phyloP scores from a whole-genome alignment of 2,329 filamentous ascomycete genomes.

The Aspergillus hortae region DNA sequence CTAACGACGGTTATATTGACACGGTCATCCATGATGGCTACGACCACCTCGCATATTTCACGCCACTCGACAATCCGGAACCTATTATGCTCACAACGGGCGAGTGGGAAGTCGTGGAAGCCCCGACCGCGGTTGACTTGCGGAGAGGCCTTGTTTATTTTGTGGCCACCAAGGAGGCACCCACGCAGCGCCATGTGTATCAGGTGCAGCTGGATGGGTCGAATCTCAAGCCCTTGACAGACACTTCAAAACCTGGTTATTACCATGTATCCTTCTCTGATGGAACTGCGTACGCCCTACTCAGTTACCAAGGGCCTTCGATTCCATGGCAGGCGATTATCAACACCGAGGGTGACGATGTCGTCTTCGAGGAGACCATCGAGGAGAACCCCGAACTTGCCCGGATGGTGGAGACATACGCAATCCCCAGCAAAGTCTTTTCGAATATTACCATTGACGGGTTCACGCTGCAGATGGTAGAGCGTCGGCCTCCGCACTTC shows the following conservation, averaged over 20 bases:
- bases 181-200: slow-evolving; percentile 89
- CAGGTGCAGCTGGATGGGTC: slow-evolving; percentile 80
- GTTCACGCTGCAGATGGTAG: slow-evolving; percentile 68
- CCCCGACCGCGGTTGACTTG: slow-evolving; percentile 79
- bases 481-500: slow-evolving; percentile 88
- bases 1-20: slow-evolving; percentile 88
- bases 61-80: slow-evolving; percentile 76
- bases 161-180: slow-evolving; percentile 76
- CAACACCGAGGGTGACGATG: slow-evolving; percentile 68
- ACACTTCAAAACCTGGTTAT: slow-evolving; percentile 70
- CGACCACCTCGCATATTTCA: slow-evolving; percentile 91
- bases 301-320: slow-evolving; percentile 77
- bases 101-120: slow-evolving; percentile 85
- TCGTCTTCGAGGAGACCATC: slow-evolving; percentile 64
- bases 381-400: slow-evolving; percentile 74
- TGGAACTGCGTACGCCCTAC: slow-evolving; percentile 75
- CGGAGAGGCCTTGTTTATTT: slow-evolving; percentile 89
- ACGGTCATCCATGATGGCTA: slow-evolving; percentile 80
- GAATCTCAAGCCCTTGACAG: slow-evolving; percentile 68
- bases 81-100: slow-evolving; percentile 84
- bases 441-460: slow-evolving; percentile 81
- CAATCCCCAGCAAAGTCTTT: slow-evolving; percentile 79
- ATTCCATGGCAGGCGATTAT: slow-evolving; percentile 91
- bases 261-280: slow-evolving; percentile 82
- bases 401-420: slow-evolving; percentile 67